Conservation (phyloP, 2,329 filamentous ascomycete genomes). For the Paraphaeosphaeria minitans region DNA sequence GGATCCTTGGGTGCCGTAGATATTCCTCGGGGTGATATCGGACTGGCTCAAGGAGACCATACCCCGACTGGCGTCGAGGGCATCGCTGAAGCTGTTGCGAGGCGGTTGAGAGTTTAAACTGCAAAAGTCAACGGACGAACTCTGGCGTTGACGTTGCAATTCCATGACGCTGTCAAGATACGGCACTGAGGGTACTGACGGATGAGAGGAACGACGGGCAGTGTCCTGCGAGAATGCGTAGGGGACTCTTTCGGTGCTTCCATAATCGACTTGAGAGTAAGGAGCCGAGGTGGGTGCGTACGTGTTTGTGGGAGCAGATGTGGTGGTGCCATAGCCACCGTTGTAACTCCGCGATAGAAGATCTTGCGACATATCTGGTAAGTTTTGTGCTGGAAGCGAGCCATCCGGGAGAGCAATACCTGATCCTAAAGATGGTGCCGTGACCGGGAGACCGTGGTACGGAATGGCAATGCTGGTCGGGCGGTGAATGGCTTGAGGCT, state of each 20-base stretch:
- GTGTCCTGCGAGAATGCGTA: slow-evolving; percentile 63
- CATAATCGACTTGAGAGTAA: slow-evolving; percentile 79
- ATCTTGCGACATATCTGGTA: slow-evolving; percentile 77
- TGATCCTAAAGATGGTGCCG: slow-evolving; percentile 72
- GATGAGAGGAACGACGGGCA: slow-evolving; percentile 76
- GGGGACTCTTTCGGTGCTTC: slow-evolving; percentile 57
- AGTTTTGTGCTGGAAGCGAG: slow-evolving; percentile 66
- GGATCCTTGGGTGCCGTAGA: slow-evolving; percentile 72
- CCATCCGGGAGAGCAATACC: slow-evolving; percentile 69
- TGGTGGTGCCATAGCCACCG: slow-evolving; percentile 70
- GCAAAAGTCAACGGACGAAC: slow-evolving; percentile 68
- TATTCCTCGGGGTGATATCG: slow-evolving; percentile 83
- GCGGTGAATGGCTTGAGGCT: slow-evolving; percentile 63
- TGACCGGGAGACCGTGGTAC: slow-evolving; percentile 75
- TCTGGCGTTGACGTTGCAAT: slow-evolving; percentile 58
- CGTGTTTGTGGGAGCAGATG: slow-evolving; percentile 68
- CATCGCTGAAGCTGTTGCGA: slow-evolving; percentile 78
- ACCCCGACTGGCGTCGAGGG: slow-evolving; percentile 88
- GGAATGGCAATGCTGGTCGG: slow-evolving; percentile 70
- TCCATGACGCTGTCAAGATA: slow-evolving; percentile 56
- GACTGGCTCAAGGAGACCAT: slow-evolving; percentile 93
- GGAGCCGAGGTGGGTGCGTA: slow-evolving; percentile 71
- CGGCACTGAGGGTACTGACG: slow-evolving; percentile 70
- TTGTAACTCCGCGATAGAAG: slow-evolving; percentile 73
- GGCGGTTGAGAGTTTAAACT: slow-evolving; percentile 64